Evolutionary conservation across 352 stramenopile genomes (phyloP).

Genomic region (Blastocystis sp.): DNA sequence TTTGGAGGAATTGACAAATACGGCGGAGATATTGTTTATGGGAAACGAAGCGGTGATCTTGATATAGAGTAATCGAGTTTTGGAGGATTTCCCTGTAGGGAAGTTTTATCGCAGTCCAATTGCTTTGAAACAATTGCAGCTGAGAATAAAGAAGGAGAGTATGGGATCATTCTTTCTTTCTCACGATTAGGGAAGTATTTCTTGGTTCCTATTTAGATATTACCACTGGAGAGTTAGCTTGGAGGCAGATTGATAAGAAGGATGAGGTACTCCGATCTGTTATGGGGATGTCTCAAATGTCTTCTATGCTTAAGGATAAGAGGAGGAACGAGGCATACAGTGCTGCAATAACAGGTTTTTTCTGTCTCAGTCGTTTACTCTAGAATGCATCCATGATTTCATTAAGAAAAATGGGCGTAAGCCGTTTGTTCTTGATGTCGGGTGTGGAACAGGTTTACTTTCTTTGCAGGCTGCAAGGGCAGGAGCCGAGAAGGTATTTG

Average conservation of each 20-base stretch:
- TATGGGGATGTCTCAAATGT: constrained; percentile 64
- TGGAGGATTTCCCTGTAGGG: neutral
- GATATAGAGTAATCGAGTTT: neutral
- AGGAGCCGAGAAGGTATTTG: constrained; percentile 79
- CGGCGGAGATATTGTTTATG: constrained; percentile 14
- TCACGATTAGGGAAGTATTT: constrained; percentile 26
- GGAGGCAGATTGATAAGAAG: neutral
- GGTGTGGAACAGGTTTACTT: constrained; percentile 69
- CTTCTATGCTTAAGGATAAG: constrained; percentile 69
- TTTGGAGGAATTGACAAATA: constrained; percentile 62
- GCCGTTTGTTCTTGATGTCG: constrained; percentile 69
- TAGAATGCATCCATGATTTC: constrained; percentile 50
- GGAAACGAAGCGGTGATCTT: constrained; percentile 4
- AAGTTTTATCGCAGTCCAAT: constrained; percentile 45
- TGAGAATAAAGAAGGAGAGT: constrained; percentile 32
- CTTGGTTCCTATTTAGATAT: neutral
- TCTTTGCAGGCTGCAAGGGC: constrained; percentile 79
- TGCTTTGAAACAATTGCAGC: constrained; percentile 55
- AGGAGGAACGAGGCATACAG: constrained; percentile 67
- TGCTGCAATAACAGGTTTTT: constrained; percentile 65
- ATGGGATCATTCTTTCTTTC: neutral
- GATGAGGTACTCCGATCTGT: constrained; percentile 13
- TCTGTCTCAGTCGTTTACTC: constrained; percentile 23
- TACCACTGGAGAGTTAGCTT: constrained; percentile 9
- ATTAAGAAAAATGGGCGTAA: neutral